A percentile compares a stretch with the other conserved stretches of the same genome.
phyloP scores from a whole-genome alignment of 306 rosid species.

The Prunus salicina region DNA sequence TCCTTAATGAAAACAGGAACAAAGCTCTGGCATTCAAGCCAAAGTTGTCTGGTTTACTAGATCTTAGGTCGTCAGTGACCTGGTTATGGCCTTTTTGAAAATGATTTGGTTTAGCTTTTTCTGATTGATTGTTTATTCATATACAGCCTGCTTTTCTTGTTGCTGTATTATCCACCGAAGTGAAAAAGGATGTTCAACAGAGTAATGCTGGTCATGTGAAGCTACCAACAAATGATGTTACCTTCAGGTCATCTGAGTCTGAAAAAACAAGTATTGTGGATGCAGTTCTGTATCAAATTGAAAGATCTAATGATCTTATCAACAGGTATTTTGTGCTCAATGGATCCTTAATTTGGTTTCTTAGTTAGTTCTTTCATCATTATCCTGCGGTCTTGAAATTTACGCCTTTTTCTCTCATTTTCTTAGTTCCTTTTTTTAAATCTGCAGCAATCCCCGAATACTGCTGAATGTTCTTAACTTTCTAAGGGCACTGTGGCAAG shows the following conservation, averaged over 20 bases:
- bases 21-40: neutral
- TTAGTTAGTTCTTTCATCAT: constrained; percentile 8
- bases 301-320: constrained; percentile 43
- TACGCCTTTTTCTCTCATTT: neutral
- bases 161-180: constrained; percentile 53
- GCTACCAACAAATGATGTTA: constrained; percentile 46
- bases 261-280: constrained; percentile 48
- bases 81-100: neutral
- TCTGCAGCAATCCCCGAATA: constrained; percentile 62
- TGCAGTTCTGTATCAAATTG: constrained; percentile 51
- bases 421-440: constrained; percentile 8
- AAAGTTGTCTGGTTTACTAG: neutral
- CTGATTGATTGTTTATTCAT: constrained; percentile 27
- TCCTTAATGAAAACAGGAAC: no score
- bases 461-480: constrained; percentile 75
- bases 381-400: constrained; percentile 4
- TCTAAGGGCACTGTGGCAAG: constrained; percentile 80
- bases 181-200: constrained; percentile 32
- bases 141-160: constrained; percentile 88
- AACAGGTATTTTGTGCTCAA: constrained; percentile 43
- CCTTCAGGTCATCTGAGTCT: constrained; percentile 31
- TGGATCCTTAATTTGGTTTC: constrained; percentile 4
- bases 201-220: constrained; percentile 37
- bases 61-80: neutral
- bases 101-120: neutral